Base-by-base conservation (phyloP, 225 moss, liverwort and hornwort genomes). In the Bryum argenteum region DNA sequence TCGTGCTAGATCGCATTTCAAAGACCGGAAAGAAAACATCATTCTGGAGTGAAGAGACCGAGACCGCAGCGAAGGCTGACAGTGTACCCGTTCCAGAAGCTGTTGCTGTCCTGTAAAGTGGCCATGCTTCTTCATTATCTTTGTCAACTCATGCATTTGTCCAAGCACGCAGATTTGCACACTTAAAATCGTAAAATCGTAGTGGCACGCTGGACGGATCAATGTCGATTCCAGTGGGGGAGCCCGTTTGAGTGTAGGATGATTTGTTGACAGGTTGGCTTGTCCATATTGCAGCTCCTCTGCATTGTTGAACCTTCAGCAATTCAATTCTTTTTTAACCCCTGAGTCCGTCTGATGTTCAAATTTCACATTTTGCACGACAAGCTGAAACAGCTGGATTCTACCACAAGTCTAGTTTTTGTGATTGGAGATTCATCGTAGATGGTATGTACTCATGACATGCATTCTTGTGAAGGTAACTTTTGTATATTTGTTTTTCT, bases 1-100 rank as follows among this genome's bases (percentile, higher is more conserved):
- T 82, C 64, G 96, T 96, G 24, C 57, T 89, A 48, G 89, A 90
- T 20, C 91, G 82, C 72, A 71, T 96, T 44, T 75, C 96, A 14
- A 96, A 93, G 86, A 96, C 96, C 7, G 96, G 96, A 70, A 96
- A 96, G 82, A 84, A 91, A 11, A 93, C 96, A 33, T 79, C 90
- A 28, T 83, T 91, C 77, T 96, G 96, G 96, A 73, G 12, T 64
- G 87, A 83, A 21, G 80, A 80, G 52, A 63, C 54, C 58, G 80
- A 80, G 52, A 63, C 54, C 58, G 48, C 43, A 47, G 78, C 62
- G 64, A 79, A 82, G 71, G 17, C 79, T 19, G 72, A 40, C 37
- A 55, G 11, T 55, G 18, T 67, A 59, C 73, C 76, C 5, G 58
- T 22, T 33, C 33, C 33, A 8, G 83, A 71, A 23, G 77, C 80